phyloP scores from a whole-genome alignment of 352 stramenopile genomes.

The Globisporangium irregulare region DNA sequence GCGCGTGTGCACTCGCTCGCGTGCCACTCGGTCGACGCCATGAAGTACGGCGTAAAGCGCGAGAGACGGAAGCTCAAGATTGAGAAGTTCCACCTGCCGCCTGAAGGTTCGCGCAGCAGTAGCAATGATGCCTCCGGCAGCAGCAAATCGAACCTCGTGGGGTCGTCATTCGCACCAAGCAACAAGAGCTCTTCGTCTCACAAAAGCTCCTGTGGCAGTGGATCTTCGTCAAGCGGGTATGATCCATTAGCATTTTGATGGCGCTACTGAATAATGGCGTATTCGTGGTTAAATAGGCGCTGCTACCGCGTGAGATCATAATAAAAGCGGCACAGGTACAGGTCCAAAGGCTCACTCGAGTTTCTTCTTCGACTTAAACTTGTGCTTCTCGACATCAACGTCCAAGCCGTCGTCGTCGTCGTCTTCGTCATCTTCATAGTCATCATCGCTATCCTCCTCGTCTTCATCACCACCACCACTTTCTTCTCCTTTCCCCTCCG shows the following conservation, averaged over 20 bases:
- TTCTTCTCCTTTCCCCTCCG: conserved; percentile 9
- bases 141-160: conserved; percentile 13
- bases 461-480: conserved; percentile 14
- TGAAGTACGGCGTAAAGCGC: conserved; percentile 61
- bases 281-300: not conserved
- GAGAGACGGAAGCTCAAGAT: conserved; percentile 72
- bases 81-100: conserved; percentile 74
- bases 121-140: conserved; percentile 10
- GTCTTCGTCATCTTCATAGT: conserved; percentile 23
- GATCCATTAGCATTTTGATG: conserved; percentile 19
- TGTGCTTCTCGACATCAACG: conserved; percentile 23
- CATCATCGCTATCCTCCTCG: conserved; percentile 14
- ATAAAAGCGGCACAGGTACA: not conserved
- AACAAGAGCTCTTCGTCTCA: conserved; percentile 1
- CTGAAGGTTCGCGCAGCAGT: conserved; percentile 51
- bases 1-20: conserved; percentile 55
- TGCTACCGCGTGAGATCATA: not conserved
- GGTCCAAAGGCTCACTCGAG: not conserved
- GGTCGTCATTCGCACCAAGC: conserved; percentile 3
- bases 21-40: conserved; percentile 47
- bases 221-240: not conserved
- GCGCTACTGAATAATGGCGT: not conserved
- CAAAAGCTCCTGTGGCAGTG: conserved; percentile 1
- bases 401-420: not conserved
- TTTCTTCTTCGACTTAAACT: conserved; percentile 32